Percentiles rank a stretch among this genome's conserved stretches.
Conservation (phyloP, 2,329 filamentous ascomycete species). For the Sporothrix luriei region DNA sequence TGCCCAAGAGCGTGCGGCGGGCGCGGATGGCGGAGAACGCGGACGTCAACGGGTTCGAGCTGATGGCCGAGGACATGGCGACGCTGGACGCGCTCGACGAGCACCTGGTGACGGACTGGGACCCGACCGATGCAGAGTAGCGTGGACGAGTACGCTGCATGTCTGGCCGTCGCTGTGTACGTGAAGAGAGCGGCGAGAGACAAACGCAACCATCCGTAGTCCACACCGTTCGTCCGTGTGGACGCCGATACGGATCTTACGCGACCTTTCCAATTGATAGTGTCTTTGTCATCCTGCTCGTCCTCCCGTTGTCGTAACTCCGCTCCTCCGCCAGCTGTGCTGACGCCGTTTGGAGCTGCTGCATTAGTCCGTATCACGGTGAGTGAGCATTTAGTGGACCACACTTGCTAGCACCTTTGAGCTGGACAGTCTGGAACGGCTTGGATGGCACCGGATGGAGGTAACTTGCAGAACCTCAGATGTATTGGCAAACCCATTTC, state of each 20-base stretch:
- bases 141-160: too few species aligned
- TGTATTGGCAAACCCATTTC: neutral
- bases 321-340: neutral
- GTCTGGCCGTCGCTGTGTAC: too few species aligned
- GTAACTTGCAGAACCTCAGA: neutral
- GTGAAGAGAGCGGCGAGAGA: too few species aligned
- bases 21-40: conserved; percentile 68
- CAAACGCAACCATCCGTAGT: too few species aligned
- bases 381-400: neutral
- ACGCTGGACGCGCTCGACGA: conserved; percentile 68
- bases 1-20: conserved; percentile 70
- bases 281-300: neutral
- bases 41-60: conserved; percentile 61
- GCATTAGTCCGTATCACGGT: neutral
- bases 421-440: too few species aligned
- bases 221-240: neutral
- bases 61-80: conserved; percentile 65
- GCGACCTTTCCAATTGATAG: too few species aligned
- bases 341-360: neutral
- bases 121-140: conserved; percentile 25
- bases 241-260: neutral
- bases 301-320: neutral
- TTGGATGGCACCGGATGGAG: neutral
- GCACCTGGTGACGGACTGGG: conserved; percentile 70
- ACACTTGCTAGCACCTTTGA: neutral